Evolutionary conservation across 352 stramenopile genomes (phyloP).

Genomic region (Phytophthora rubi): DNA sequence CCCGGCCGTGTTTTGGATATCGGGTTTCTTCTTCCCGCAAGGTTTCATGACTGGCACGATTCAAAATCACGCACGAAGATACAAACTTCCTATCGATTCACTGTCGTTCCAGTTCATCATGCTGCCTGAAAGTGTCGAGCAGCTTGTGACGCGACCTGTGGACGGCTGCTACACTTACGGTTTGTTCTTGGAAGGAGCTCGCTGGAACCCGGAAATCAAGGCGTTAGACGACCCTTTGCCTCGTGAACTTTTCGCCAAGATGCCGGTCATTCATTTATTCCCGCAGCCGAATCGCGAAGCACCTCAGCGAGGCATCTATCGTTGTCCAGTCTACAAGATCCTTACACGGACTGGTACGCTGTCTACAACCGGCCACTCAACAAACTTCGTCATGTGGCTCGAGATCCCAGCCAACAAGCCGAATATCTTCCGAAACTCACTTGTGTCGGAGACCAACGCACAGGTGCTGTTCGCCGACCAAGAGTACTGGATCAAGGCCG

Average conservation of each 20-base stretch:
- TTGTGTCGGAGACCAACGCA: conserved; percentile 94
- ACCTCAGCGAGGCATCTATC: conserved; percentile 88
- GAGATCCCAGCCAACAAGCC: conserved; percentile 89
- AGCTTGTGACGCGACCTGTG: conserved; percentile 36
- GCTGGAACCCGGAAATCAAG: conserved; percentile 53
- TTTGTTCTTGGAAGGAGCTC: conserved; percentile 49
- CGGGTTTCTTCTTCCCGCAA: conserved; percentile 93
- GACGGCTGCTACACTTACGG: conserved; percentile 45
- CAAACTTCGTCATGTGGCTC: conserved; percentile 98
- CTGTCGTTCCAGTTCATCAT: conserved; percentile 86
- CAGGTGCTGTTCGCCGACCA: conserved; percentile 92
- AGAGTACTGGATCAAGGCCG: conserved; percentile 96
- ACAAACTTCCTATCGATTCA: conserved; percentile 87
- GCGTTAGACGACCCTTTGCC: conserved; percentile 89
- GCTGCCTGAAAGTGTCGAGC: conserved; percentile 55
- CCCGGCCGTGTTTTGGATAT: conserved; percentile 91
- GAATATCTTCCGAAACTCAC: conserved; percentile 84
- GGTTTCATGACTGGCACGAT: conserved; percentile 93
- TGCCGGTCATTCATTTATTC: conserved; percentile 91
- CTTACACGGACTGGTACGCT: conserved; percentile 82
- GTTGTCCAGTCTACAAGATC: conserved; percentile 96
- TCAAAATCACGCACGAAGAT: conserved; percentile 92
- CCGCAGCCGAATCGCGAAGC: conserved; percentile 80
- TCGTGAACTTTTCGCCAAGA: conserved; percentile 93
- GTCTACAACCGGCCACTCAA: conserved; percentile 51